Percentiles rank a stretch among this genome's conserved stretches.
phyloP scores from a whole-genome alignment of 2,329 filamentous ascomycete species.

The Penicillium crustosum region DNA sequence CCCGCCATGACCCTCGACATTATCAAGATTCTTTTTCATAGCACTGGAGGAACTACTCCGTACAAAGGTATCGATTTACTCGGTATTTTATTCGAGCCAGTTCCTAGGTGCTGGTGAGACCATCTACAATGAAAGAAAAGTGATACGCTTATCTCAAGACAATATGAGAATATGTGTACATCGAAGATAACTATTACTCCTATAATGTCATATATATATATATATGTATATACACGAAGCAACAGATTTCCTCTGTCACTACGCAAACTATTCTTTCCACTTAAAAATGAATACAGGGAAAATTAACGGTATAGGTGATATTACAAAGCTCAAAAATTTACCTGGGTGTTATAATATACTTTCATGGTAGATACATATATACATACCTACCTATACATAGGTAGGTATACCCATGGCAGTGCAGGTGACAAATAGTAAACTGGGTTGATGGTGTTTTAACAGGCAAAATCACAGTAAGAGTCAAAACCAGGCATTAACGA shows the following conservation, averaged over 20 bases:
- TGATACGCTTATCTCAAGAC: neutral
- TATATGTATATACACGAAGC: neutral
- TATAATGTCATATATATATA: neutral
- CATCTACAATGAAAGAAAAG: neutral
- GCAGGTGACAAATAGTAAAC: too few species aligned
- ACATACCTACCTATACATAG: too few species aligned
- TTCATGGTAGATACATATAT: too few species aligned
- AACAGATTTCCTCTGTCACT: neutral
- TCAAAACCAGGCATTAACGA: neutral
- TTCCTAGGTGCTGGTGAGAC: neutral
- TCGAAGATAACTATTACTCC: neutral
- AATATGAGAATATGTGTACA: neutral
- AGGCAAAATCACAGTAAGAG: too few species aligned
- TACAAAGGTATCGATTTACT: neutral
- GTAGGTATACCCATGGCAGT: too few species aligned
- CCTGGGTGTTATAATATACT: too few species aligned
- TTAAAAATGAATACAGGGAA: neutral
- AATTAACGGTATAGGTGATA: neutral
- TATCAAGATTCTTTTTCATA: neutral
- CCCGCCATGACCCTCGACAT: neutral
- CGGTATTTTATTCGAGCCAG: neutral
- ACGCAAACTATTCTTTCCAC: neutral
- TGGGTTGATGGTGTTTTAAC: too few species aligned
- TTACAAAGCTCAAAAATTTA: neutral
- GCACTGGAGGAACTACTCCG: neutral